Base-by-base conservation (phyloP, 2,329 filamentous ascomycete genomes). In the Atkinsonella texensis region DNA sequence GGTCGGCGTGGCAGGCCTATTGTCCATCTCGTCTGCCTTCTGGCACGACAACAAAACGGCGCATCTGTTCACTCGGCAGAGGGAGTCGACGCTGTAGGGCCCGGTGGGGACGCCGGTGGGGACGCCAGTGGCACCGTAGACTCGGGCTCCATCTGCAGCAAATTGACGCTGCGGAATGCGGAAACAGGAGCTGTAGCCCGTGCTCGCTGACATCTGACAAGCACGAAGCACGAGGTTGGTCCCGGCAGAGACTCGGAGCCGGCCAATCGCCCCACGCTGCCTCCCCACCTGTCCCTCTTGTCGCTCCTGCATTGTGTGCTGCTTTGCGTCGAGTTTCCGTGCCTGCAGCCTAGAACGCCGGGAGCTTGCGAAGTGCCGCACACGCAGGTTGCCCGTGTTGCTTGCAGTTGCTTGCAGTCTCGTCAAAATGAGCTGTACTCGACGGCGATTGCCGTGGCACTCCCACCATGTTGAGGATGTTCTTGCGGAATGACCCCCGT, bases 191-290 rank as follows among this genome's bases (percentile, higher is more conserved):
- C 41, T 32, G 43, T 35, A 44, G 32, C 41, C 40, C 35, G 39
- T 31, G 38, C 20, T 23, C 43, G 46, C 46, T 53, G 46, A 51
- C 49, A 49, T 39, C 18, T 51, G 52, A 45, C 31, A 32, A 45
- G 49, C 49, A n/a, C n/a, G n/a, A n/a, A n/a, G n/a, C 20, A 51
- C 52, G 49, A 42, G 49, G 46, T 49, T 40, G 48, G 46, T 28
- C 38, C 18, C 48, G 45, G 52, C 48, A 45, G 44, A 53, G 40
- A 50, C 48, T 43, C 51, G 52, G 52, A 48, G 40, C 46, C 46
- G 41, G 49, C 39, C 49, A 48, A 41, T 46, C 35, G 45, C 33
- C 52, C 52, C 52, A 40, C 48, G 31, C 17, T n/a, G 35, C 35
- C 32, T 35, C 28, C 28, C 28, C 28, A 7, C 28, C 28, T 28